phyloP scores from a whole-genome alignment of 768 basidiomycete species.

The Podaxis sp. region DNA sequence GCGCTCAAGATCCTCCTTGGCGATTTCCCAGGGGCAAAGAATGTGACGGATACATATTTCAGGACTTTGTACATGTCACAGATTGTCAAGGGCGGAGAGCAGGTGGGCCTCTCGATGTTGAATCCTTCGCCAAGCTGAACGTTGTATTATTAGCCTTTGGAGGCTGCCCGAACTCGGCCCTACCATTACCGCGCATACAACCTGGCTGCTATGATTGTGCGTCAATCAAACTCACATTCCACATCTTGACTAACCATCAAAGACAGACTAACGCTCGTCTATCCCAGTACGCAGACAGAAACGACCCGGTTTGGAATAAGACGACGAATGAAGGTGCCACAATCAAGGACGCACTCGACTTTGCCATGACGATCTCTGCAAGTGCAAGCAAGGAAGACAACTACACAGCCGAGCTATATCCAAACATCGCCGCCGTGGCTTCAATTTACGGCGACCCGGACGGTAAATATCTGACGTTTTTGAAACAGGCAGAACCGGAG shows the following conservation, averaged over 20 bases:
- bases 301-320: constrained; percentile 46
- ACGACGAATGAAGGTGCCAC: constrained; percentile 50
- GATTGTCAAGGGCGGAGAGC: constrained; percentile 58
- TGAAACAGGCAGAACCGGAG: constrained; percentile 35
- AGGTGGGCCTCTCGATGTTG: constrained; percentile 32
- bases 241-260: neutral
- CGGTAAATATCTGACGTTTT: constrained; percentile 52
- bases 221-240: constrained; percentile 19
- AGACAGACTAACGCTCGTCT: constrained; percentile 57
- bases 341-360: constrained; percentile 61
- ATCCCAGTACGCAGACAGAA: constrained; percentile 43
- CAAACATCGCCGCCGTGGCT: constrained; percentile 56
- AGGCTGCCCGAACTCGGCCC: constrained; percentile 59
- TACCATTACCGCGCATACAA: constrained; percentile 73
- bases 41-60: constrained; percentile 51
- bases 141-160: constrained; percentile 44
- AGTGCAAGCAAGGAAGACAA: constrained; percentile 30
- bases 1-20: constrained; percentile 55
- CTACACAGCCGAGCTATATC: constrained; percentile 53
- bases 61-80: constrained; percentile 47
- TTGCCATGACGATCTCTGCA: constrained; percentile 47
- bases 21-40: constrained; percentile 47
- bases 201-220: constrained; percentile 64
- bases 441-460: constrained; percentile 60
- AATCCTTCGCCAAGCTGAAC: neutral